Evolutionary conservation across 352 stramenopile genomes (phyloP), one percentile per base, ranked within the genome.

Genomic region (Aphanomyces euteiches): DNA sequence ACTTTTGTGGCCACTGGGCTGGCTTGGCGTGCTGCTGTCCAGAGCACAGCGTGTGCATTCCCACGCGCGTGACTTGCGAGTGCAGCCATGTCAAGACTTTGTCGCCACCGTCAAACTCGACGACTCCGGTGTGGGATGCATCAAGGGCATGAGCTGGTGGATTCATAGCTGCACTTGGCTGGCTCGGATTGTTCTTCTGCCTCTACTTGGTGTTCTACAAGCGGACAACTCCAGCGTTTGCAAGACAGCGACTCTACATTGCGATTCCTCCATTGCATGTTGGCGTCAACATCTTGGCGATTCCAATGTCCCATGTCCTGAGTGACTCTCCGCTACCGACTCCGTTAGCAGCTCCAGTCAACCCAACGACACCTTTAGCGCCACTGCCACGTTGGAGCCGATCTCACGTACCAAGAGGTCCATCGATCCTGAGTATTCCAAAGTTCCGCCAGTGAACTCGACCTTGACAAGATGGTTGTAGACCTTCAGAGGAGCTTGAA

Each of bases 311-410:
- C 34, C 54, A 61, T 40, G 54, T 12, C 10, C 12, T 61, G 19
- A 28, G 43, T 17, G 39, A 61, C 54, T 37, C 54, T 8, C 13
- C 54, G 5, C 54, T 41, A 56, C 41, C 59, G 6, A 21, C n/a
- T n/a, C 28, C 8, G 19, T 66, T 36, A 66, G 57, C 36, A 15
- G 7, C 19, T 19, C 12, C 21, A 63, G 13, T 12, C 34, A n/a
- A 67, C 60, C 3, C 34, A 12, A 63, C 12, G 19, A 37, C 54
- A 13, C 54, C 54, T 12, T 13, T 37, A 37, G 28, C 54, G 13
- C 54, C 34, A 41, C 54, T 37, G n/a, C 54, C 54, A 37, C 28
- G 54, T 45, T 61, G 54, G 54, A 61, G 54, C n/a, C 54, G 54
- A 37, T 61, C 54, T 10, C 54, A 61, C 36, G 54, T 61, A 8